phyloP scores from a whole-genome alignment of 768 basidiomycete species.

The Calocera cornea region DNA sequence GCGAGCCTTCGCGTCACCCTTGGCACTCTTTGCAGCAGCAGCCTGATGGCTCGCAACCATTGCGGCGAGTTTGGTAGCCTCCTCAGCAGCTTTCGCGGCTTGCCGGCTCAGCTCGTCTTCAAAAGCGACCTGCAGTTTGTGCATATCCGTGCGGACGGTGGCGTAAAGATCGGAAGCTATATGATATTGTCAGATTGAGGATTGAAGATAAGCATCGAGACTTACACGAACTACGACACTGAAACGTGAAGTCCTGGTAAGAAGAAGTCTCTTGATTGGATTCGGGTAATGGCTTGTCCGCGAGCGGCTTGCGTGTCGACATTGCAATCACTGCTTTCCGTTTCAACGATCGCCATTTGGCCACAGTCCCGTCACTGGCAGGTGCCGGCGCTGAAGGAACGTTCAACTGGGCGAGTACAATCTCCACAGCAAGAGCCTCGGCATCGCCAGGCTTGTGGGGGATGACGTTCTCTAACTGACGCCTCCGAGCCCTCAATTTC shows the following conservation, averaged over 20 bases:
- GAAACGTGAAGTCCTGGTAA: constrained; percentile 43
- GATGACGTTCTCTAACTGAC: constrained; percentile 37
- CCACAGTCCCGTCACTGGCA: background rate
- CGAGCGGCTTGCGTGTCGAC: background rate
- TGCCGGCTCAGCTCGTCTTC: constrained; percentile 62
- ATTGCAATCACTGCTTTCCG: background rate
- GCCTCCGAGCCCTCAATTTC: constrained; percentile 49
- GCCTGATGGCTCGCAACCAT: background rate
- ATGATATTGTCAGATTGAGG: constrained; percentile 16
- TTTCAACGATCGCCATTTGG: background rate
- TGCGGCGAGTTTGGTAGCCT: constrained; percentile 14
- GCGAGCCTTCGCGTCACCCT: background rate
- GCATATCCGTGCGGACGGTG: constrained; percentile 55
- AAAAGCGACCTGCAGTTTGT: constrained; percentile 49
- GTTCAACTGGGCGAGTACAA: background rate
- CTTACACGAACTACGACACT: constrained; percentile 48
- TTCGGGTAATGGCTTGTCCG: background rate
- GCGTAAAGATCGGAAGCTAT: constrained; percentile 60
- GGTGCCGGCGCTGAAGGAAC: background rate
- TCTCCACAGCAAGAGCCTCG: background rate
- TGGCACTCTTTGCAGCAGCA: background rate
- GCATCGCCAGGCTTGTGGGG: background rate
- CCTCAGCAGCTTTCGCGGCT: constrained; percentile 41
- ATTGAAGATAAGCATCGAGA: constrained; percentile 17
- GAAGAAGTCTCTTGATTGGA: background rate